A percentile compares a stretch with the other conserved stretches of the same genome.
Conservation (phyloP, 768 basidiomycete species). For the Trametopsis cervina region DNA sequence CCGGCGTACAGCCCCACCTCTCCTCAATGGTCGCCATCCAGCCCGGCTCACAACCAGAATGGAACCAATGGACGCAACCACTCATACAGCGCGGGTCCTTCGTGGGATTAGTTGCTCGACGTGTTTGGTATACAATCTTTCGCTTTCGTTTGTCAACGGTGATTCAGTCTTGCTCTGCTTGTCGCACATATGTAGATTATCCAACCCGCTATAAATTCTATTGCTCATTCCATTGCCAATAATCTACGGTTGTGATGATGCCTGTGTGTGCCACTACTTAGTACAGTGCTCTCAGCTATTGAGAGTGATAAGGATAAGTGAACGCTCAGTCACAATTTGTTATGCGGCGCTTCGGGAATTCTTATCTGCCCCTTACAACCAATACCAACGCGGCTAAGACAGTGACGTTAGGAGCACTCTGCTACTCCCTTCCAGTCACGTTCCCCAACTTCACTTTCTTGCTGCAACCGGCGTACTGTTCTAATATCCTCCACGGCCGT, state of each 20-base stretch:
- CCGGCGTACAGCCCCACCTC: constrained; percentile 85
- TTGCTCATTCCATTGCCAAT: not conserved
- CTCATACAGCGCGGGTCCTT: constrained; percentile 43
- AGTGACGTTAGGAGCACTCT: too few species aligned
- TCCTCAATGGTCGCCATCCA: constrained; percentile 77
- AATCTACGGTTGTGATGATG: too few species aligned
- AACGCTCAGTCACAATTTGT: too few species aligned
- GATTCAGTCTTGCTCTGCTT: constrained; percentile 14
- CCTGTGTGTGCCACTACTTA: too few species aligned
- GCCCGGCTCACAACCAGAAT: constrained; percentile 55
- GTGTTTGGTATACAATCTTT: constrained; percentile 10
- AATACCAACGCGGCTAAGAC: too few species aligned
- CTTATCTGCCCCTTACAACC: too few species aligned
- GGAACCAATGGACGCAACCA: constrained; percentile 29
- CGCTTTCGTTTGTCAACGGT: constrained; percentile 9
- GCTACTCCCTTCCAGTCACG: too few species aligned
- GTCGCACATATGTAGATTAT: constrained; percentile 17
- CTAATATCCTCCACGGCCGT: not conserved
- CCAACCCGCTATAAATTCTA: constrained; percentile 3
- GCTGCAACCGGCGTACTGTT: too few species aligned
- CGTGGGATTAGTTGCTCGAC: constrained; percentile 34
- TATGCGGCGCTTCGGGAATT: too few species aligned
- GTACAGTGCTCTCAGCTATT: too few species aligned
- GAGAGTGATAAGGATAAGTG: too few species aligned
- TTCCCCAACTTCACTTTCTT: too few species aligned